Evolutionary conservation across 495 filamentous ascomycete species (phyloP).

Genomic region (Tuber melanosporum): DNA sequence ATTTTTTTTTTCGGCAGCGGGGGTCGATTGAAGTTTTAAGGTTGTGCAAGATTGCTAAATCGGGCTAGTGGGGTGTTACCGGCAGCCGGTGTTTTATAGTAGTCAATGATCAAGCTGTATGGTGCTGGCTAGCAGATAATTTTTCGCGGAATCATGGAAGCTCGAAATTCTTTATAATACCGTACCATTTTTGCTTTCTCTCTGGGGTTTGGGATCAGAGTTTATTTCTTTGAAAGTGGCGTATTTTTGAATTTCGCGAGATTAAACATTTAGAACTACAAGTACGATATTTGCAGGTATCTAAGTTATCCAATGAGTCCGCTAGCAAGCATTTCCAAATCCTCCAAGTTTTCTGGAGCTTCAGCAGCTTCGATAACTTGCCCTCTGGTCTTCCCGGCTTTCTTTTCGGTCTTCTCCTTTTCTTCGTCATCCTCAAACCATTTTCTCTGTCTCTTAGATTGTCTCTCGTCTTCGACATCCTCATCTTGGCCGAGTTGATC

Average conservation of each 20-base stretch:
- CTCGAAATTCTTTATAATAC: not conserved
- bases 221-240: not conserved
- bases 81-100: too few species aligned
- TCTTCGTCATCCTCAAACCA: constrained; percentile 47
- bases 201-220: not conserved
- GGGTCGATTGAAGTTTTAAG: not conserved
- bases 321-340: constrained; percentile 80
- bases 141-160: not conserved
- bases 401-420: constrained; percentile 47
- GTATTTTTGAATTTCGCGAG: not conserved
- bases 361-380: constrained; percentile 53
- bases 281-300: constrained; percentile 2
- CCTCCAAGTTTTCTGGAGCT: constrained; percentile 76
- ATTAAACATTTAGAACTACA: constrained; percentile 23
- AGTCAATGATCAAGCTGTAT: not conserved
- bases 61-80: not conserved
- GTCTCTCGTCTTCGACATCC: constrained; percentile 19
- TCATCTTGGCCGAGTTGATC: constrained; percentile 31
- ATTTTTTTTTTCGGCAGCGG: not conserved
- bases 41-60: not conserved
- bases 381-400: constrained; percentile 46
- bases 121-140: too few species aligned
- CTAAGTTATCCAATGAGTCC: constrained; percentile 60
- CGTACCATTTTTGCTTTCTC: not conserved
- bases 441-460: constrained; percentile 45